These are phyloP conservation scores for Passalora sequoiae DNA, from an alignment of 2,329 filamentous ascomycete genomes.

Conservation along the genomic window DNA sequence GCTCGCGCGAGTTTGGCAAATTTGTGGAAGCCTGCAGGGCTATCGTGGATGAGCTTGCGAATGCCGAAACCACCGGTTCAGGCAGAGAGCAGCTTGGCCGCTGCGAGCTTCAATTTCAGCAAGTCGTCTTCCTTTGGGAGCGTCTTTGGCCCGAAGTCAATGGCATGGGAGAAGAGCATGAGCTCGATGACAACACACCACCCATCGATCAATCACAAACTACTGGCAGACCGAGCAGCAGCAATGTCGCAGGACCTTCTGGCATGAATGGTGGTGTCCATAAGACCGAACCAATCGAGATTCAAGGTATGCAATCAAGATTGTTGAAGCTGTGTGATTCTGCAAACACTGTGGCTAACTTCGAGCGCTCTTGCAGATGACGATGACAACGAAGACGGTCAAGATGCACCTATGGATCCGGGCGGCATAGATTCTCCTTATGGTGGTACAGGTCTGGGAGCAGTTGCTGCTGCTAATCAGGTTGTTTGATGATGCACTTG, in stretches of 20 bases:
- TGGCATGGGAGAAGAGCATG: constrained; percentile 45
- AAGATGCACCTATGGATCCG: constrained; percentile 12
- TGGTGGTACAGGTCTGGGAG: constrained; percentile 21
- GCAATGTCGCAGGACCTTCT: constrained; percentile 10
- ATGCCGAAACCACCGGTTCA: constrained; percentile 43
- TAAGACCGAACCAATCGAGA: constrained; percentile 16
- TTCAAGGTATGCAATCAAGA: too few species aligned
- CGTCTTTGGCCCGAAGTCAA: constrained; percentile 48
- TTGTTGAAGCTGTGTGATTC: too few species aligned
- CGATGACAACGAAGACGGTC: constrained; percentile 16
- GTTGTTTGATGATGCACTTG: constrained; percentile 2
- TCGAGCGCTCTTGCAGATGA: too few species aligned
- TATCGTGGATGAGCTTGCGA: constrained; percentile 48
- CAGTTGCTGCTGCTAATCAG: constrained; percentile 21
- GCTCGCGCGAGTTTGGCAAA: constrained; percentile 45
- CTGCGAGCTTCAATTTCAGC: constrained; percentile 45
- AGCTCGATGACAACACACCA: constrained; percentile 20
- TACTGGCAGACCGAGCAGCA: constrained; percentile 6
- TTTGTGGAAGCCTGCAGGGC: constrained; percentile 47
- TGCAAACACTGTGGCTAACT: too few species aligned
- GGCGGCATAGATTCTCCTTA: constrained; percentile 14
- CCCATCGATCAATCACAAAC: constrained; percentile 6
- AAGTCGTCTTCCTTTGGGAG: constrained; percentile 46
- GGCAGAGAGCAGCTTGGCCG: constrained; percentile 45
- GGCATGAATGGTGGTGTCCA: constrained; percentile 8